Base-by-base conservation (phyloP, 192 early-diverging fungal species). In the Allomyces macrogynus region DNA sequence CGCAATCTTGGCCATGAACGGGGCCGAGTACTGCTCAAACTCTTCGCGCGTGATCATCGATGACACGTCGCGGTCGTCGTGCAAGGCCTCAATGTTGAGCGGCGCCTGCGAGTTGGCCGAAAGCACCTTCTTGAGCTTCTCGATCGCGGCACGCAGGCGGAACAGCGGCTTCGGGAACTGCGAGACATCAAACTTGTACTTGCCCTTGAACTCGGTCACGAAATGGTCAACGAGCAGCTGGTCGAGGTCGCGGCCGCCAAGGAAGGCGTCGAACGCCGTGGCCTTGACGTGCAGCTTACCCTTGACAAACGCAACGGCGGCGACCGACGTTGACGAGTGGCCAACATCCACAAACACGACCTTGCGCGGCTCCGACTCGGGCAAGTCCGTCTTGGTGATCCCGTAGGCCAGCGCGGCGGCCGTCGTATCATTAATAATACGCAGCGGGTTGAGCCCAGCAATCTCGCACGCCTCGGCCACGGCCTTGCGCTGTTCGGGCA, bases 181-280 rank as follows among this genome's bases (percentile, higher is more conserved):
- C 70, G 77, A 78, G 69, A 98, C 87, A 73, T 98, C 87, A 62
- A 96, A 87, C 75, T 92, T 92, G 82, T 93, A 93, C 81, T 95
- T 98, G 65, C 84, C 84, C 80, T 88, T 82, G 80, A 95, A 93
- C 66, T 91, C 84, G 44, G 77, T 80, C 75, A 87, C 83, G 63
- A 89, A 89, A 75, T 93, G 85, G 63, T 95, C 81, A 43, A 84
- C 80, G 63, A 98, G 81, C 43, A 90, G 83, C 72, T 89, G 77
- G 76, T 98, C 95, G 77, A 95, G 91, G 77, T 91, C 85, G 72
- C 95, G 90, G 26, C 95, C 95, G 73, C 95, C 95, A 68, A 95
- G 86, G 79, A 89, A 83, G 65, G 88, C 86, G 76, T 98, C 92
- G 74, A 84, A 96, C 7, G 93, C 90, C 62, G 87, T 87, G 62